A percentile compares a stretch with the other conserved stretches of the same genome.
Evolutionary conservation across 768 basidiomycete genomes (phyloP).

Genomic region (Clavaria fumosa): DNA sequence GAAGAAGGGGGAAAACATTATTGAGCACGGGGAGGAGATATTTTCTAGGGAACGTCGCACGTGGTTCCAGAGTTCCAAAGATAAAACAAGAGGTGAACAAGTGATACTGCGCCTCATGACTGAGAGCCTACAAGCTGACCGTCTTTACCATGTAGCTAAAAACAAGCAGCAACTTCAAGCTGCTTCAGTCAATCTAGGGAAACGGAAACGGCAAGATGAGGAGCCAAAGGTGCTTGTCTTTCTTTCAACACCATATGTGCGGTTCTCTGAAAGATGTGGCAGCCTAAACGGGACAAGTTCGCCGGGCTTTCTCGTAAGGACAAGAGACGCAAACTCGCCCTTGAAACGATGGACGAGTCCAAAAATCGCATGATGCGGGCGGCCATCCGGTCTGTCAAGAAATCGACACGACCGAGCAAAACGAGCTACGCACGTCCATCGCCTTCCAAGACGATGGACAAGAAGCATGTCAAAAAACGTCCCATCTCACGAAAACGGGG

Average conservation of each 20-base stretch:
- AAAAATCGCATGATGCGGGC: slow-evolving; percentile 46
- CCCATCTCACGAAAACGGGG: slow-evolving; percentile 18
- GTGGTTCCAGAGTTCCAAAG: slow-evolving; percentile 92
- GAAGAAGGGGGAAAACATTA: slow-evolving; percentile 87
- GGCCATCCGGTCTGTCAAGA: slow-evolving; percentile 82
- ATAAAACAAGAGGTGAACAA: slow-evolving; percentile 67
- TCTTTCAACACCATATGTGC: too few relatives aligned
- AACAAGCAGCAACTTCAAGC: slow-evolving; percentile 66
- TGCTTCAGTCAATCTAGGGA: slow-evolving; percentile 25
- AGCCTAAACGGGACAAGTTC: slow-evolving; percentile 67
- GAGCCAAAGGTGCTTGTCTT: slow-evolving; percentile 28
- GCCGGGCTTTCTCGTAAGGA: slow-evolving; percentile 75
- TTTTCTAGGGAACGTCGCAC: slow-evolving; percentile 86
- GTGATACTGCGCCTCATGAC: background rate
- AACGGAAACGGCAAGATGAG: slow-evolving; percentile 25
- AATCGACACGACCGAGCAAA: slow-evolving; percentile 53
- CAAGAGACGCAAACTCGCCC: slow-evolving; percentile 78
- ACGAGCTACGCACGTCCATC: too few relatives aligned
- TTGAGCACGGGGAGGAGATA: slow-evolving; percentile 87
- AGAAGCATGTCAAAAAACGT: slow-evolving; percentile 18
- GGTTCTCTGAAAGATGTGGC: too few relatives aligned
- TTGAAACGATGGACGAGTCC: slow-evolving; percentile 59
- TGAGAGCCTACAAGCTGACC: slow-evolving; percentile 3
- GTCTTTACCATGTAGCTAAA: slow-evolving; percentile 29
- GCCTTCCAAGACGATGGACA: slow-evolving; percentile 16